Evolutionary conservation across 1,284 basidiomycete genomes (phyloP), one percentile per base, ranked within the genome.

Genomic region (Boletus chippewaensis): DNA sequence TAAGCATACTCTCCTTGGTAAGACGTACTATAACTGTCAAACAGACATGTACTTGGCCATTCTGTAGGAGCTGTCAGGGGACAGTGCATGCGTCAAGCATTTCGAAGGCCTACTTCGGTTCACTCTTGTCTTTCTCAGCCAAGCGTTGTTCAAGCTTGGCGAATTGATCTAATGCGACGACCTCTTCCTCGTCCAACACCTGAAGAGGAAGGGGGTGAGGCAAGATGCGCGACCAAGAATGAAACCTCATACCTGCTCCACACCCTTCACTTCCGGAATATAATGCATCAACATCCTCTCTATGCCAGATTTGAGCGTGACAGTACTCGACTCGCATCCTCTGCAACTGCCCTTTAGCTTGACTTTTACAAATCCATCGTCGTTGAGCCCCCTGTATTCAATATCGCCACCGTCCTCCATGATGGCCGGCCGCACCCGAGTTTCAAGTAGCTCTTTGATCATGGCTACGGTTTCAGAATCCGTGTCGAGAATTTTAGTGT

Each of bases 221-320:
- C 24, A 40, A 52, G 13, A 45, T 38, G 15, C 0, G 11, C 46
- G 43, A 18, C 15, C 28, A 20, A 40, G 10, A 36, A 51, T 10
- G 43, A 48, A 42, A n/a, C 15, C 12, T 68, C 36, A 76, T 66
- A 87, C 91, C 82, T 98, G 94, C 64, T 97, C 91, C 6, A 99
- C 94, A n/a, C 83, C 84, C 69, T 95, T 88, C 31, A 99, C 95
- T 70, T 99, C 95, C 6, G 95, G 95, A 50, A 99, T 91, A 64
- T 98, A 99, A 71, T 99, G 95, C 91, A 92, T 95, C 62, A 99
- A 74, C 96, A 99, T 99, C 55, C 95, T 78, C 74, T 99, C 96
- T 50, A 97, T 95, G 4, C 95, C 94, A 58, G 80, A 84, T 77
- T 98, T 99, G 55, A 99, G 75, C 15, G 95, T 99, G 26, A 99